These are phyloP conservation scores for Talaromyces verruculosus DNA, from an alignment of 2,329 filamentous ascomycete genomes.

Conservation along the genomic window DNA sequence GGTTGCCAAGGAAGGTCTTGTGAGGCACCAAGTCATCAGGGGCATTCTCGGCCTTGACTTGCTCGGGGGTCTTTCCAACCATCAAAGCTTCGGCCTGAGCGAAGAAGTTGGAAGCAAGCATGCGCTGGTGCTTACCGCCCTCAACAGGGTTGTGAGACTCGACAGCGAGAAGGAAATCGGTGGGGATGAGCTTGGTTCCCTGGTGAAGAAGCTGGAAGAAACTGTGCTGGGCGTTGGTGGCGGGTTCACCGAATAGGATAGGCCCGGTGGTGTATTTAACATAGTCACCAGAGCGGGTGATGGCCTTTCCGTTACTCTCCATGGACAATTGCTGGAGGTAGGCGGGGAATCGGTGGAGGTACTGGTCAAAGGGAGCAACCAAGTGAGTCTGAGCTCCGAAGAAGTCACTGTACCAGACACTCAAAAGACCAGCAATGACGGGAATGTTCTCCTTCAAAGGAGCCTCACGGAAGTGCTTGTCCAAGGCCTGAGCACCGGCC, in stretches of 20 bases:
- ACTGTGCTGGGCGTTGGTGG: conserved; percentile 98
- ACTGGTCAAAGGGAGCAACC: conserved; percentile 97
- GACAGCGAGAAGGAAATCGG: conserved; percentile 95
- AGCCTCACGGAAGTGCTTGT: conserved; percentile 92
- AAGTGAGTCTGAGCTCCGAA: conserved; percentile 97
- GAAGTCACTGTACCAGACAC: conserved; percentile 99
- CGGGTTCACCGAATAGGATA: conserved; percentile 95
- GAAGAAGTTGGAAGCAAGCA: conserved; percentile 54
- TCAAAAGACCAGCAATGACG: conserved; percentile 83
- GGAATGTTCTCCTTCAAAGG: conserved; percentile 95
- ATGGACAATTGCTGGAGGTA: conserved; percentile 99
- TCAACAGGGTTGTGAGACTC: conserved; percentile 96
- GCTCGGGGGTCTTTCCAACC: conserved; percentile 54
- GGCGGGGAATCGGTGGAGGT: conserved; percentile 96
- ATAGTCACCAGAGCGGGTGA: conserved; percentile 80
- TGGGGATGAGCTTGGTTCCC: conserved; percentile 96
- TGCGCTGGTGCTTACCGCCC: conserved; percentile 85
- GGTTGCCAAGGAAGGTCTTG: conserved; percentile 98
- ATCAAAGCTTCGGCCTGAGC: conserved; percentile 52
- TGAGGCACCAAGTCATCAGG: conserved; percentile 71
- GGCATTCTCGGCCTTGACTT: conserved; percentile 51
- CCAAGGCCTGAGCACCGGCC: conserved; percentile 92
- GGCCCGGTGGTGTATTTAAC: conserved; percentile 97
- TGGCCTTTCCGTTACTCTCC: conserved; percentile 98
- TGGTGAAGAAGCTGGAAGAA: conserved; percentile 99